Conservation (phyloP, 73 alveolate species). For the Paramecium sexaurelia region DNA sequence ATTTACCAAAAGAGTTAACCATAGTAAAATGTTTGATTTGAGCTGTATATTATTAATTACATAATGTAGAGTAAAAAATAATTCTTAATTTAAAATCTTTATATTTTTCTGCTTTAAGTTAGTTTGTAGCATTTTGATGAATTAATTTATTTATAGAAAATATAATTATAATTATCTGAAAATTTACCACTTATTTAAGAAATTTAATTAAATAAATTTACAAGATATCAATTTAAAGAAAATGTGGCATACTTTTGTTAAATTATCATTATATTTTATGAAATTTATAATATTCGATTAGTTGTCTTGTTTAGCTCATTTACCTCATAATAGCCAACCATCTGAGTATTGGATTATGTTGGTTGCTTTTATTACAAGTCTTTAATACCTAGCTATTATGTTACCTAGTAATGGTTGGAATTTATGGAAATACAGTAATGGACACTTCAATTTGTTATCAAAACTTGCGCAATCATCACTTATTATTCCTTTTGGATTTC, state of each 20-base stretch:
- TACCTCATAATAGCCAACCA: not conserved
- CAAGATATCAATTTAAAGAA: not conserved
- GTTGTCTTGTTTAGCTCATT: not conserved
- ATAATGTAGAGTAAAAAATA: no score
- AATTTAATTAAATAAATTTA: not conserved
- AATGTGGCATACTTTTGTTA: not conserved
- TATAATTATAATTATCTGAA: not conserved
- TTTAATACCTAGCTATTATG: not conserved
- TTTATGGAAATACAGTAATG: slow-evolving; percentile 13
- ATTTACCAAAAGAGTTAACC: no score
- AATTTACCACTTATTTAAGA: not conserved
- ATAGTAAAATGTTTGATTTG: no score
- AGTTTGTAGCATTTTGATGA: no score
- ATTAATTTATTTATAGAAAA: not conserved
- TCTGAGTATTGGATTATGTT: not conserved
- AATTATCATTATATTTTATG: not conserved
- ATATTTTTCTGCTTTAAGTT: no score
- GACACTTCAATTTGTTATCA: not conserved
- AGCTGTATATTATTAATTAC: no score
- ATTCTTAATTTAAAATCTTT: no score
- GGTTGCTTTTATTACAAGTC: not conserved
- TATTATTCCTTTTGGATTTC: not conserved
- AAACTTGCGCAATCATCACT: not conserved
- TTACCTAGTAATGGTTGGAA: slow-evolving; percentile 33
- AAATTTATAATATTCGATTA: not conserved